Percentiles rank a stretch among this genome's conserved stretches.
Conservation (phyloP, 768 basidiomycete species). For the Galerina marginata region DNA sequence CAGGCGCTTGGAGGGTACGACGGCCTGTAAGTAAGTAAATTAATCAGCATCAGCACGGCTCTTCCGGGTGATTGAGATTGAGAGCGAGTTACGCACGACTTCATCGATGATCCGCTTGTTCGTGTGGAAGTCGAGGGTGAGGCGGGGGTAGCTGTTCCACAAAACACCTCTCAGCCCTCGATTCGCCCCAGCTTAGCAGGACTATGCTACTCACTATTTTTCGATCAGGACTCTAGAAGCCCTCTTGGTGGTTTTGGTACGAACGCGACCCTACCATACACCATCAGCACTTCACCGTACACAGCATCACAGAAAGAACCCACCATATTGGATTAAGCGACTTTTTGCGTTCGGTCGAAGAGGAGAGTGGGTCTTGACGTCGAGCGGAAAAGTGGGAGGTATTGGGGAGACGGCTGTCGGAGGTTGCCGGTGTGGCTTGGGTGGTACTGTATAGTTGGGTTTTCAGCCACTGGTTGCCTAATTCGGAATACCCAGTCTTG, state of each 20-base stretch:
- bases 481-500: not conserved
- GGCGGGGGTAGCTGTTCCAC: constrained; percentile 85
- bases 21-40: constrained; percentile 55
- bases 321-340: constrained; percentile 58
- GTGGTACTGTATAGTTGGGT: constrained; percentile 41
- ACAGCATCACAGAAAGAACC: constrained; percentile 15
- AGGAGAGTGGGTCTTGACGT: constrained; percentile 25
- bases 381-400: constrained; percentile 12
- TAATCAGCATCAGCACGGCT: no score
- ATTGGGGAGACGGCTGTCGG: constrained; percentile 27
- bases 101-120: constrained; percentile 99
- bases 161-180: not conserved
- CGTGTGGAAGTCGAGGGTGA: constrained; percentile 99
- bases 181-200: no score
- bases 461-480: constrained; percentile 30
- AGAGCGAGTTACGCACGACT: constrained; percentile 62
- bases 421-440: constrained; percentile 47
- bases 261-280: constrained; percentile 86
- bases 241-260: constrained; percentile 99
- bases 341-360: constrained; percentile 14
- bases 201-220: constrained; percentile 84
- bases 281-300: constrained; percentile 21
- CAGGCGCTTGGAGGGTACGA: constrained; percentile 97
- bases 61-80: not conserved
- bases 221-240: constrained; percentile 98